These are phyloP conservation scores for Holtermanniella nyarrowii DNA, from an alignment of 768 basidiomycete species.

Conservation along the genomic window DNA sequence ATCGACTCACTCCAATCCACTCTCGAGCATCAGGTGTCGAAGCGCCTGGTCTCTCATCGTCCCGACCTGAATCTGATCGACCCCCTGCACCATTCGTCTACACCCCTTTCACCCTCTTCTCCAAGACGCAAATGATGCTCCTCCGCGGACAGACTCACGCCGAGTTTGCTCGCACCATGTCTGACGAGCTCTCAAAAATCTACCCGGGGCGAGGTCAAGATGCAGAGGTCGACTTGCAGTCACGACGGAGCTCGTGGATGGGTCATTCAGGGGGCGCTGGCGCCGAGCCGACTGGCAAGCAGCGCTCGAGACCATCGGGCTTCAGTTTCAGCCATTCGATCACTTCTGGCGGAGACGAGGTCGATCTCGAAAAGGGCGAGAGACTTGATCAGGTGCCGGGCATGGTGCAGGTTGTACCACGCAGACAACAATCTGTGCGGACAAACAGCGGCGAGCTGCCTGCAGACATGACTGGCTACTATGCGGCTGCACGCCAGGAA, in stretches of 20 bases:
- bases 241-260: slow-evolving; percentile 3
- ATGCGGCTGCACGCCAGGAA: slow-evolving; percentile 11
- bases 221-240: slow-evolving; percentile 28
- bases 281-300: no score
- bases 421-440: background rate
- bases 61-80: slow-evolving; percentile 24
- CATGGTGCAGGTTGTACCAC: background rate
- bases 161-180: slow-evolving; percentile 17
- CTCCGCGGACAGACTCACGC: slow-evolving; percentile 24
- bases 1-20: slow-evolving; percentile 22
- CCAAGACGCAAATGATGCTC: slow-evolving; percentile 36
- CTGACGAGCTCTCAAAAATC: slow-evolving; percentile 17
- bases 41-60: slow-evolving; percentile 13
- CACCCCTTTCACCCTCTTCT: slow-evolving; percentile 39
- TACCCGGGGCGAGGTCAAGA: slow-evolving; percentile 22
- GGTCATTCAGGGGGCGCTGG: background rate
- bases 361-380: background rate
- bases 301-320: background rate
- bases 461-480: background rate
- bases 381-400: background rate
- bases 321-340: background rate
- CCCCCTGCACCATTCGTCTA: slow-evolving; percentile 38
- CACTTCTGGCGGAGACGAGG: background rate
- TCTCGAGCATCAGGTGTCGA: slow-evolving; percentile 27
- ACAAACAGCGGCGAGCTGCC: slow-evolving; percentile 4